A percentile compares a stretch with the other conserved stretches of the same genome.
These are phyloP conservation scores for Pestalotiopsis sp. DNA, from an alignment of 2,329 filamentous ascomycete genomes.

Conservation along the genomic window DNA sequence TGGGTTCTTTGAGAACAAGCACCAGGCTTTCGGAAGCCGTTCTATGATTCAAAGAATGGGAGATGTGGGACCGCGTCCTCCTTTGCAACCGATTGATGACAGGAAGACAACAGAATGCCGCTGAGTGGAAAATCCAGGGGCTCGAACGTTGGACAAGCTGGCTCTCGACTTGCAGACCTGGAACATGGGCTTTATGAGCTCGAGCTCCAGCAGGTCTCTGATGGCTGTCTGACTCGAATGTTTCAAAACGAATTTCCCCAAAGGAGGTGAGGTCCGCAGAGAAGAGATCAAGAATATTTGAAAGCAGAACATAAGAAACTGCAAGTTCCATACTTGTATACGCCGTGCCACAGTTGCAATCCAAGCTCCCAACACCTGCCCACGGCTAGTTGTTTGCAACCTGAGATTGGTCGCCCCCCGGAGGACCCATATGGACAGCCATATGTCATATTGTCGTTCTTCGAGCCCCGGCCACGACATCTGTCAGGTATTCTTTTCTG, in stretches of 20 bases:
- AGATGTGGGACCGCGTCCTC: slow-evolving; percentile 24
- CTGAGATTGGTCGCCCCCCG: background rate
- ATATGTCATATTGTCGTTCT: background rate
- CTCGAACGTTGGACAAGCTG: slow-evolving; percentile 12
- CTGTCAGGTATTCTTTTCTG: slow-evolving; percentile 2
- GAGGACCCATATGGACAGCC: background rate
- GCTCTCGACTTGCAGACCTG: slow-evolving; percentile 20
- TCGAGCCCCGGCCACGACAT: background rate
- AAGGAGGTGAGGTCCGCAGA: slow-evolving; percentile 30
- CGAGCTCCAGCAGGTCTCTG: slow-evolving; percentile 27
- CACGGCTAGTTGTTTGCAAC: slow-evolving; percentile 5
- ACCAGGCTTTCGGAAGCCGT: slow-evolving; percentile 12
- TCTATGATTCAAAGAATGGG: slow-evolving; percentile 12
- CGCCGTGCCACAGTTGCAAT: slow-evolving; percentile 22
- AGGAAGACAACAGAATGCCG: slow-evolving; percentile 15
- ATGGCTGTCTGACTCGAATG: slow-evolving; percentile 33
- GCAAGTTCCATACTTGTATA: slow-evolving; percentile 36
- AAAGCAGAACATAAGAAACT: slow-evolving; percentile 20
- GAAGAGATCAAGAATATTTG: slow-evolving; percentile 13
- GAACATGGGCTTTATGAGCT: slow-evolving; percentile 26
- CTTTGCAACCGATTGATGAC: slow-evolving; percentile 24
- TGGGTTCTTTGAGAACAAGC: background rate
- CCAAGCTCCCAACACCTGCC: background rate
- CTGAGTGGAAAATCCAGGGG: slow-evolving; percentile 16
- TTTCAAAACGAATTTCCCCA: slow-evolving; percentile 28